Percentiles rank a stretch among this genome's conserved stretches.
These are phyloP conservation scores for Ascochyta pisi DNA, from an alignment of 2,329 filamentous ascomycete genomes.

Conservation along the genomic window DNA sequence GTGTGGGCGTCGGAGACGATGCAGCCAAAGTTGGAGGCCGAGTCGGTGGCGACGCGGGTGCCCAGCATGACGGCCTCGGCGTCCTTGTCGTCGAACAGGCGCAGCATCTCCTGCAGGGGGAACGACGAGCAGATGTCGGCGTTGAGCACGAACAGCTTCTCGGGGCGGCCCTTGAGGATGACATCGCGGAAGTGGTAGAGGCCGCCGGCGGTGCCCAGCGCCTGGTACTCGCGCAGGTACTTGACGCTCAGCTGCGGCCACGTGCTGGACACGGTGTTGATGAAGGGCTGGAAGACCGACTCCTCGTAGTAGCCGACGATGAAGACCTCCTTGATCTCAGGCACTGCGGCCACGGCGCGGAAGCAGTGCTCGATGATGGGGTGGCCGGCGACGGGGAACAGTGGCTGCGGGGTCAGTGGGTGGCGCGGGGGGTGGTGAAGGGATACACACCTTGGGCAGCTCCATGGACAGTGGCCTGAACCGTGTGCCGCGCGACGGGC, in stretches of 20 bases:
- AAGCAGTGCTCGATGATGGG: constrained; percentile 99
- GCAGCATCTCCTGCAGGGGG: constrained; percentile 93
- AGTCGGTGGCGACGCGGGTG: constrained; percentile 87
- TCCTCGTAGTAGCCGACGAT: constrained; percentile 99
- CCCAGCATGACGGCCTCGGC: constrained; percentile 96
- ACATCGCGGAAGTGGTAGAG: constrained; percentile 99
- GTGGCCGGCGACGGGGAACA: constrained; percentile 98
- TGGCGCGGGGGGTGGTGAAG: not conserved
- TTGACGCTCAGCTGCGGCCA: constrained; percentile 90
- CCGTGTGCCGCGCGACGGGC: constrained; percentile 91
- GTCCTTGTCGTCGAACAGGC: constrained; percentile 91
- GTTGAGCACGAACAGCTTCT: constrained; percentile 96
- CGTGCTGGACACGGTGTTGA: constrained; percentile 84
- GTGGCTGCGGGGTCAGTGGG: constrained; percentile 66
- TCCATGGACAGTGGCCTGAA: constrained; percentile 96
- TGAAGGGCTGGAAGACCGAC: constrained; percentile 95
- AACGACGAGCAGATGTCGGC: constrained; percentile 99
- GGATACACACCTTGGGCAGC: constrained; percentile 77
- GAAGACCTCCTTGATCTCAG: constrained; percentile 93
- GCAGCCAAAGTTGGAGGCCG: constrained; percentile 95
- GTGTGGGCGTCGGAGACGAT: constrained; percentile 94
- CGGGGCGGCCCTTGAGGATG: constrained; percentile 93
- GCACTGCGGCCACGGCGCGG: constrained; percentile 86
- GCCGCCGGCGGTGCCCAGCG: constrained; percentile 91
- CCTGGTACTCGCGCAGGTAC: constrained; percentile 97